Base-by-base conservation (phyloP, 2,329 filamentous ascomycete species). In the Exophiala dermatitidis region DNA sequence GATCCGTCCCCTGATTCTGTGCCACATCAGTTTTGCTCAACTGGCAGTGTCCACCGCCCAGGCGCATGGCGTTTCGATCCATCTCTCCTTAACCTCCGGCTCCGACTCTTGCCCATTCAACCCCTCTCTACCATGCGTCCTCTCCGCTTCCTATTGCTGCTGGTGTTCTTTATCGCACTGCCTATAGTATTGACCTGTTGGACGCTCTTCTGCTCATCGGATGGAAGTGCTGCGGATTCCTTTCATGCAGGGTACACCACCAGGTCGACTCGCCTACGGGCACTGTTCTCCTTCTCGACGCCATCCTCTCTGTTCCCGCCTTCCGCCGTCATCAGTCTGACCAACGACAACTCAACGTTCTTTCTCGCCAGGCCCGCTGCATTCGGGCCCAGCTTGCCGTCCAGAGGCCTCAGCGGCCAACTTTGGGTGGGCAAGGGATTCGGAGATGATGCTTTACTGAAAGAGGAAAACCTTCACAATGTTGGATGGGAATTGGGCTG, bases 261-360 rank as follows among this genome's bases (percentile, higher is more conserved):
- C 50, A 70, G 68, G 51, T 71, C 71, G 54, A 72, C 76, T 33
- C 71, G 77, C 51, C 68, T 84, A 45, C 72, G 73, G 52, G 75
- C 78, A 37, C 73, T 88, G 59, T 82, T 88, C 70, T 84, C 84
- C 59, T 86, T 88, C 69, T 83, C 82, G 54, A 77, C 83, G 3
- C 85, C 90, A 0, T 88, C 90, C 60, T 90, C 88, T 19, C 82
- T 98, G 26, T 98, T 98, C 68, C 90, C 91, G 3, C 90, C 90
- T 2, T 95, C 93, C 60, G 93, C 93, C 45, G 87, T 94, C 64
- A 96, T 98, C 68, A 95, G 88, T 69, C 79, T 98, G 57, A 95
- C 90, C 65, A 90, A 97, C 70, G 93, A 98, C 71, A 98, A 98
- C 71, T 95, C 89, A 62, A 98, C 93, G 8, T 95, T 94, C 63